Evolutionary conservation across 1,284 basidiomycete species (phyloP).

Genomic region (Cutaneotrichosporon daszewskae): DNA sequence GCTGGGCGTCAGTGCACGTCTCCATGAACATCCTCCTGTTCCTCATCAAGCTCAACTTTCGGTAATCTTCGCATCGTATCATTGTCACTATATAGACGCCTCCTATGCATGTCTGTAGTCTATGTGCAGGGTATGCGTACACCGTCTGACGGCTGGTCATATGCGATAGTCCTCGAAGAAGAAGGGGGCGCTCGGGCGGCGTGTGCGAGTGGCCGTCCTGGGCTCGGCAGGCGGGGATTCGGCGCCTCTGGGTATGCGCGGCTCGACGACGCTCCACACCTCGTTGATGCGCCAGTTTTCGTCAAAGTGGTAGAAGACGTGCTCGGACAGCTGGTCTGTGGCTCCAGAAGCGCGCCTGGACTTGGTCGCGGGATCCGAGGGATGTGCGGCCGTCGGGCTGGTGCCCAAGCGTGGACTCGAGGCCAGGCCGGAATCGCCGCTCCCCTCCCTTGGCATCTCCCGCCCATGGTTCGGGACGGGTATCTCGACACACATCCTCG

Average conservation of each 20-base stretch:
- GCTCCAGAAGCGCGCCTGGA: too few species aligned
- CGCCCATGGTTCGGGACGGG: background rate
- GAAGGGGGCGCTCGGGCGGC: background rate
- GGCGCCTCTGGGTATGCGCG: background rate
- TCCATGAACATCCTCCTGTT: slow-evolving; percentile 55
- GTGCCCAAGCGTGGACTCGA: too few species aligned
- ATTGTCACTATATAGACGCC: too few species aligned
- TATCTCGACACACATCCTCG: slow-evolving; percentile 8
- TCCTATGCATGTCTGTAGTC: too few species aligned
- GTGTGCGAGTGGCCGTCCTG: background rate
- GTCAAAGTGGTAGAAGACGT: slow-evolving; percentile 16
- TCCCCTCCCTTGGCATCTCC: too few species aligned
- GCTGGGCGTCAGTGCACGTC: slow-evolving; percentile 54
- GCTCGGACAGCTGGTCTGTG: slow-evolving; percentile 4
- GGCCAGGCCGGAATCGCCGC: too few species aligned
- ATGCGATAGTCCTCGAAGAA: slow-evolving; percentile 1
- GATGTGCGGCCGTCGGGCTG: too few species aligned
- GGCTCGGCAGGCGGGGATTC: background rate
- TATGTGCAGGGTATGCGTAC: too few species aligned
- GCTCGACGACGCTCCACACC: slow-evolving; percentile 9
- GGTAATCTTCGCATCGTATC: too few species aligned
- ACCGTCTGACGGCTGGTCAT: background rate
- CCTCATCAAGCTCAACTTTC: slow-evolving; percentile 47
- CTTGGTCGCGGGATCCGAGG: too few species aligned
- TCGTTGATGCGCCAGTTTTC: slow-evolving; percentile 12